Base-by-base conservation (phyloP, 306 rosid genomes). In the Crataegus laevigata region DNA sequence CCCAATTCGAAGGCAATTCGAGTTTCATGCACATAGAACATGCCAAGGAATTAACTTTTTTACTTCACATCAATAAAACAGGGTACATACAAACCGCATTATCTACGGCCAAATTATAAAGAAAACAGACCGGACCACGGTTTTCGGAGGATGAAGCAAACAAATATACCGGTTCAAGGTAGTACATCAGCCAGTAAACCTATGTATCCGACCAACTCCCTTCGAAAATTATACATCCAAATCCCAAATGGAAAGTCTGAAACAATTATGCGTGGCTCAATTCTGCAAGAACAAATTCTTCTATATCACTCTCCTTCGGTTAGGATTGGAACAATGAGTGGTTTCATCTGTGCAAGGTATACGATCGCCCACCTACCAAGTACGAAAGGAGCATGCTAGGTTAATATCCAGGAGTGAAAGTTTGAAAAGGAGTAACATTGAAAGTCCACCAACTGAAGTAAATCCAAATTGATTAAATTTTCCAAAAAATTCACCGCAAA, bases 301-400 rank as follows among this genome's bases (percentile, higher is more conserved):
- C 19, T 3, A 24, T 3, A 47, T 86, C 80, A 94, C 81, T 90
- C 96, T 5, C 88, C 91, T 64, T 93, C 97, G 47, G 59, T 94
- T 78, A 94, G 85, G 79, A 94, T 82, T 9, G 98, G 98, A 69
- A 94, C 97, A n/a, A 94, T 94, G 75, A 94, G 96, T 1, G 98
- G 98, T 62, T 94, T 94, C 98, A 91, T 91, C 84, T 94, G 98
- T 42, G 98, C 98, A 80, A 94, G 85, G 79, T 91, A 94, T 72
- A 94, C 97, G 72, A 94, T 94, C 4, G 98, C 98, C 98, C 98
- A 94, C 98, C 98, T 94, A 82, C 57, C 50, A 77, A 30, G 69
- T 40, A 62, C 11, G 8, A 19, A 66, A 68, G 72, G 60, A 87
- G 73, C 45, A 43, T 4, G 24, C 52, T 10, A 59, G 38, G 63